Conservation (phyloP, 768 basidiomycete species). For the Steccherinum ochraceum region DNA sequence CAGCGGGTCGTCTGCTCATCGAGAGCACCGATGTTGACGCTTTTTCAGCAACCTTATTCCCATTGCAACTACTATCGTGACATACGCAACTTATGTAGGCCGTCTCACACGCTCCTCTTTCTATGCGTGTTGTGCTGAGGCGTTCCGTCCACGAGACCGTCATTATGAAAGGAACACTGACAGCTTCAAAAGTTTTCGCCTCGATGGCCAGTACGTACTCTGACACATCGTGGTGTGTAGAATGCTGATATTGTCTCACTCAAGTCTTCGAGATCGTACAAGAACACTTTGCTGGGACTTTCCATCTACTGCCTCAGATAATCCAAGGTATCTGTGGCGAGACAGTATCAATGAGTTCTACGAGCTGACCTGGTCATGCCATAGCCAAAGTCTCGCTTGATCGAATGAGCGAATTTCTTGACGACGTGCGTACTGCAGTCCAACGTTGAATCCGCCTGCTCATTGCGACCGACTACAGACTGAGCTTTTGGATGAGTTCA, state of each 20-base stretch:
- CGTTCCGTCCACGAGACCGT: background rate
- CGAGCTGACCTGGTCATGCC: background rate
- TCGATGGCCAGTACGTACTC: constrained; percentile 1
- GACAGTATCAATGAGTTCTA: too few relatives aligned
- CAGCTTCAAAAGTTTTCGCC: constrained; percentile 7
- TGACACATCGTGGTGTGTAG: background rate
- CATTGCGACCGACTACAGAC: background rate
- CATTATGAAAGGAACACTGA: constrained; percentile 6
- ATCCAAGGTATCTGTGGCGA: constrained; percentile 9
- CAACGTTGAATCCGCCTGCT: background rate
- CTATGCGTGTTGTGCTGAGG: background rate
- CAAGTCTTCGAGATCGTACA: constrained; percentile 2
- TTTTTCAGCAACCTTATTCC: constrained; percentile 8
- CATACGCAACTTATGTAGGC: constrained; percentile 7
- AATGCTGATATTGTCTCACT: background rate
- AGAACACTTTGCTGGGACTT: background rate
- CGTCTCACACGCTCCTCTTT: background rate
- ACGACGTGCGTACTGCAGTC: constrained; percentile 6
- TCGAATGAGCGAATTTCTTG: constrained; percentile 10
- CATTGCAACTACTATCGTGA: constrained; percentile 6
- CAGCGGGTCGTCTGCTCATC: too few relatives aligned
- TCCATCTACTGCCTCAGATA: constrained; percentile 5
- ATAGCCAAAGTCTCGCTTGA: constrained; percentile 13
- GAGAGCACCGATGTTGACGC: too few relatives aligned
- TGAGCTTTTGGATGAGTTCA: constrained; percentile 4